Evolutionary conservation across 1,284 basidiomycete genomes (phyloP), one percentile per base, ranked within the genome.

Genomic region (Heterobasidion occidentale): DNA sequence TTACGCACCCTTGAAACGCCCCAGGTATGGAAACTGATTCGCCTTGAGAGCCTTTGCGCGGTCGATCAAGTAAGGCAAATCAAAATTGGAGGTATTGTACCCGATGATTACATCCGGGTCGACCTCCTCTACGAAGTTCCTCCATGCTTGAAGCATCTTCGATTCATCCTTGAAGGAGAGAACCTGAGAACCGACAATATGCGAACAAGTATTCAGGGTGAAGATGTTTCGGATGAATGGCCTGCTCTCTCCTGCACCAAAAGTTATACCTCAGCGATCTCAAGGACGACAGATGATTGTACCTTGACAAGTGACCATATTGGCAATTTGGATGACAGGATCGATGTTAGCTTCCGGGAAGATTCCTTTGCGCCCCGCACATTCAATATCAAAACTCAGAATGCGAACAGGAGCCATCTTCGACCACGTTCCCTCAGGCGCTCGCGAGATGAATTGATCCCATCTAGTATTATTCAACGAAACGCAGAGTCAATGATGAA

Each of bases 181-280:
- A 0, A 98, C 94, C 67, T 98, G 92, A 0, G 94, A 94, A 12
- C 94, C 95, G 54, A 95, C 93, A 54, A 98, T 98, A 67, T 96
- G 81, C 0, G 94, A 81, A 66, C 94, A 98, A 0, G 88, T 86
- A 65, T 96, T 94, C 50, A 98, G 80, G 0, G 94, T 96, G 69
- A 98, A 98, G n/a, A 98, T 80, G 64, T 98, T 98, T 8, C 94
- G 85, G 60, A 98, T 86, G 71, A 98, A 98, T 0, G 94, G 95
- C 58, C 92, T 86, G 44, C 75, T 76, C 66, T 97, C 94, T 62
- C 94, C 94, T 93, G 59, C 17, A 53, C 19, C 36, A 38, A 35
- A n/a, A 36, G 27, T 27, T 27, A 27, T 8, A 48, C 19, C 15
- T n/a, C 48, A 55, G 19, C 7, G 12, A 58, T 36, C 47, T 17